These are phyloP conservation scores for Biscogniauxia marginata DNA, from an alignment of 2,329 filamentous ascomycete species.

Conservation along the genomic window DNA sequence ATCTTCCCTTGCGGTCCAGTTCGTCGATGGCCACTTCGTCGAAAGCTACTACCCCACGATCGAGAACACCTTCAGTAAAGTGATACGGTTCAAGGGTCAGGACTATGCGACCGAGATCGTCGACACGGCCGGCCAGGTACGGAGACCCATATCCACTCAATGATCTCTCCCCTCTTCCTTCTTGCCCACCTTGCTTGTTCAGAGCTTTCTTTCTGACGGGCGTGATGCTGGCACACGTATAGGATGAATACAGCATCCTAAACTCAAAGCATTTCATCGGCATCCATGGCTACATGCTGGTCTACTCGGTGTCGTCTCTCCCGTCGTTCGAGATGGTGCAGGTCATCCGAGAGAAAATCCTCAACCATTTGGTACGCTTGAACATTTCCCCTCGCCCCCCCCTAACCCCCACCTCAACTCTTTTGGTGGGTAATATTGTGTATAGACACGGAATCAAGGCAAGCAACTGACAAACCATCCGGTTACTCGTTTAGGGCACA, in stretches of 20 bases:
- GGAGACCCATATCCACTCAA: constrained; percentile 18
- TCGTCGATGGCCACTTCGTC: constrained; percentile 96
- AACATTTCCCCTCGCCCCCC: constrained; percentile 11
- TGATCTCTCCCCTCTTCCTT: neutral
- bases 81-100: constrained; percentile 88
- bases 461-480: no score
- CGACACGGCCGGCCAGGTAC: constrained; percentile 91
- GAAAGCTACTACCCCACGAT: constrained; percentile 99
- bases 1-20: constrained; percentile 94
- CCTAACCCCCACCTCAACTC: neutral
- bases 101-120: constrained; percentile 97
- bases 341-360: constrained; percentile 93
- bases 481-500: constrained; percentile 58
- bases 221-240: constrained; percentile 12
- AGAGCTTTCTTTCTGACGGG: neutral
- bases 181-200: neutral
- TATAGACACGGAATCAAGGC: neutral
- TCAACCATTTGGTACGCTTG: constrained; percentile 80
- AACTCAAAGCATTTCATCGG: constrained; percentile 99
- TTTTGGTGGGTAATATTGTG: neutral
- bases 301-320: constrained; percentile 93
- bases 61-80: constrained; percentile 97
- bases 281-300: constrained; percentile 97
- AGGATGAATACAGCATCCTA: constrained; percentile 98
- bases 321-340: constrained; percentile 97